These are phyloP conservation scores for Torrubiella hemipterigena DNA, from an alignment of 2,329 filamentous ascomycete species.

Conservation along the genomic window DNA sequence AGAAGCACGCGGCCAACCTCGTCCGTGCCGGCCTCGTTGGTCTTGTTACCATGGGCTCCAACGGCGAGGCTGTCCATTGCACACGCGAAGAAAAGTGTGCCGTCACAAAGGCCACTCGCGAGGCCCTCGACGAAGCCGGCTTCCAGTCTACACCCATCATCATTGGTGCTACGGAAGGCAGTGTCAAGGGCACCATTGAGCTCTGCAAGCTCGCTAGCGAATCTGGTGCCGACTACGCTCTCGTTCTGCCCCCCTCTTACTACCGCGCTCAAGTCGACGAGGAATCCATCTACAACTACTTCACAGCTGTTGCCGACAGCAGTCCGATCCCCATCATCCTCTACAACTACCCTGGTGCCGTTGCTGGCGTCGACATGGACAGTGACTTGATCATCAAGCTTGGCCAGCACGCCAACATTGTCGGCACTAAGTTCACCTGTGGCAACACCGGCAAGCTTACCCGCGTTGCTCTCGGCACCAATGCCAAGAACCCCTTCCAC, in stretches of 20 bases:
- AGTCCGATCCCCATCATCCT: conserved; percentile 69
- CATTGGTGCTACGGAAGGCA: conserved; percentile 70
- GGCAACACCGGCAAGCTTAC: conserved; percentile 85
- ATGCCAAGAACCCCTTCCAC: conserved; percentile 53
- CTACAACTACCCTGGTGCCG: conserved; percentile 86
- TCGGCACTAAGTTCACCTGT: conserved; percentile 86
- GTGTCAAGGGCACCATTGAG: conserved; percentile 68
- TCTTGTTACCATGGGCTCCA: conserved; percentile 79
- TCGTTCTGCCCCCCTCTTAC: conserved; percentile 73
- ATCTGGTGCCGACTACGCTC: conserved; percentile 67
- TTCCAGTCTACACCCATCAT: conserved; percentile 69
- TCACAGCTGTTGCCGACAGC: conserved; percentile 60
- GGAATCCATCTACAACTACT: conserved; percentile 61
- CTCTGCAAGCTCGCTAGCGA: conserved; percentile 53
- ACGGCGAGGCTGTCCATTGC: conserved; percentile 80
- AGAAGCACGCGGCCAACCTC: conserved; percentile 69
- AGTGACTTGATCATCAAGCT: conserved; percentile 75
- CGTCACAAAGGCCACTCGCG: conserved; percentile 66
- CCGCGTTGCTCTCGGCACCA: conserved; percentile 60
- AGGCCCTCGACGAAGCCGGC: conserved; percentile 71
- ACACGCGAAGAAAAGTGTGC: conserved; percentile 64
- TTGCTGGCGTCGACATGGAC: conserved; percentile 80
- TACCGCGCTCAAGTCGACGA: conserved; percentile 70
- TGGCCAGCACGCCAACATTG: conserved; percentile 68
- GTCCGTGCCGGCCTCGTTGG: conserved; percentile 68